Evolutionary conservation across 768 basidiomycete genomes (phyloP), one percentile per base, ranked within the genome.

Genomic region (Suillus hirtellus): DNA sequence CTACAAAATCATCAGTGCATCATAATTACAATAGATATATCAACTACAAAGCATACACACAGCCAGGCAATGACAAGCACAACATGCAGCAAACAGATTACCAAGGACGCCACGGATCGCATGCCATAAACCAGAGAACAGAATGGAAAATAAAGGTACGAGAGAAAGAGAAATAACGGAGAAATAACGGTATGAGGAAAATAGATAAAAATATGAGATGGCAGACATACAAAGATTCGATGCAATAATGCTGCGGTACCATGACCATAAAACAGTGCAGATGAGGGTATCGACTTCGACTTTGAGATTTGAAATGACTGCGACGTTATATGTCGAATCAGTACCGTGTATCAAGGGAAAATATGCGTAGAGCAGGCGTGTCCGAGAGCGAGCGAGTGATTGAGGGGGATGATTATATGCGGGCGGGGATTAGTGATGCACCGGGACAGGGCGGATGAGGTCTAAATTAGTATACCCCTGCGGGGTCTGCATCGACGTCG

Each of bases 271-370:
- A 52, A 52, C 50, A 52, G 50, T 52, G 50, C 50, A 52, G 50
- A 31, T 52, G 50, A 50, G 49, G 50, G 50, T 52, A 52, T 52
- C 49, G 31, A 31, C 50, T 52, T 27, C 49, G 49, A 49, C 49
- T 49, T 49, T 49, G 49, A 27, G 27, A 49, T 49, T 49, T 49
- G 47, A 17, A 27, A 17, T 52, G 27, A 52, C 50, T 52, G 50
- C 17, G 27, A 52, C 15, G 17, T 52, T 52, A 31, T 17, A 10
- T 15, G 15, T 50, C 24, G 24, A 15, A 50, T 52, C 27, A 52
- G 27, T 52, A 15, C 15, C 15, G 31, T 52, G 27, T 52, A 27
- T 17, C 27, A 34, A 52, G 50, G 31, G 50, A 31, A 52, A 52
- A 52, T 52, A 52, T 52, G 50, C 31, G 27, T 49, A 15, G 31